Evolutionary conservation across 129 eudicot genomes (phyloP).

Genomic region (Mikania micrantha): DNA sequence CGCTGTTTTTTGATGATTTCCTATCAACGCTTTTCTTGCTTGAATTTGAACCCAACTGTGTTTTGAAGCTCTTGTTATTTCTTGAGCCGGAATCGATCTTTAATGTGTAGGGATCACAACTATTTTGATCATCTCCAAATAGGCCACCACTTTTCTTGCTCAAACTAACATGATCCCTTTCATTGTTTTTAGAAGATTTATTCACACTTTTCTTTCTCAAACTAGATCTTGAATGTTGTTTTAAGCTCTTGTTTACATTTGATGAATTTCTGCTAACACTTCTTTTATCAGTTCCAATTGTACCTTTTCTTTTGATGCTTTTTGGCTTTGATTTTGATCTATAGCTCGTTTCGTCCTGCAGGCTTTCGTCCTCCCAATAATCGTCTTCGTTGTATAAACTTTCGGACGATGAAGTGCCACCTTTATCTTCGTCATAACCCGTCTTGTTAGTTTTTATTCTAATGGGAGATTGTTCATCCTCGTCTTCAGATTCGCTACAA

Average conservation of each 20-base stretch:
- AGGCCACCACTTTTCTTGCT: not conserved
- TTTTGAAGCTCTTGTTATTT: constrained; percentile 12
- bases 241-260: constrained; percentile 15
- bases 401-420: constrained; percentile 31
- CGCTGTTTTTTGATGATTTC: constrained; percentile 10
- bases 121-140: too few species aligned
- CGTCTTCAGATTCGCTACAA: constrained; percentile 15
- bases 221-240: constrained; percentile 13
- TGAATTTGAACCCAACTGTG: not conserved
- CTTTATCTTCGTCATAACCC: constrained; percentile 12
- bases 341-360: constrained; percentile 23
- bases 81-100: not conserved
- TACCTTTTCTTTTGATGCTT: constrained; percentile 30
- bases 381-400: constrained; percentile 38
- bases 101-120: too few species aligned
- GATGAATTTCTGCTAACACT: constrained; percentile 17
- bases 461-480: not conserved
- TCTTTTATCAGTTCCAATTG: constrained; percentile 13
- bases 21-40: constrained; percentile 3
- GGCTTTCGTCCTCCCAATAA: constrained; percentile 27
- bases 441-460: constrained; percentile 9
- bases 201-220: constrained; percentile 12
- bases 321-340: constrained; percentile 25
- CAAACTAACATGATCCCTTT: not conserved
- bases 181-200: constrained; percentile 6